Evolutionary conservation across 177 flowering plant species (phyloP), one percentile per base, ranked within the genome.

Genomic region (Telopea speciosissima): DNA sequence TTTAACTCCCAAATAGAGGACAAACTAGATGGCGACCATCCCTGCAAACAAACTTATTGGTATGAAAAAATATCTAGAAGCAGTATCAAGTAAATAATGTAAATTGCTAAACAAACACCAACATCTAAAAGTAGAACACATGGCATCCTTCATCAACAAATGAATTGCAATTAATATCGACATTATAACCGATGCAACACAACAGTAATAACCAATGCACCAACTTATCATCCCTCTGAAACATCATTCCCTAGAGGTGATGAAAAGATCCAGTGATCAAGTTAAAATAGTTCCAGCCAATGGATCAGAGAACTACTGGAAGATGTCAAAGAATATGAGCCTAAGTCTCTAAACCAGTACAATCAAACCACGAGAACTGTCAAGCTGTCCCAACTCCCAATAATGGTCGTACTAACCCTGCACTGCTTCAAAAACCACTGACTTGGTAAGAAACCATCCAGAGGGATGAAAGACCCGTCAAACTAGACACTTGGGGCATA

Each of bases 21-120:
- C n/a, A 74, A 71, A 67, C 75, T 67, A 59, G 70, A 31, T 54
- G 80, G 72, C 23, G 72, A 73, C 85, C 84, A 84, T 45, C 82
- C 80, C 99, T 94, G 91, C 72, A 84, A 61, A 75, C 65, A 76
- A 58, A 60, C 33, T 28, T 7, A 26, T 31, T 26, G 10, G 45
- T 56, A 25, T 31, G 63, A 26, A 40, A 45, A 21, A 62, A 63
- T 28, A 63, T 16, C 40, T 63, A 19, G 8, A 26, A 63, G 24
- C 3, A 2, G 5, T 26, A 63, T 26, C 8, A 63, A 63, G 66
- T 16, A 63, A 63, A 63, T 28, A 63, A 0, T 8, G 31, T 31
- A 0, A 28, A 28, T 26, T 17, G 16, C 16, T 13, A 5, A 17
- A 24, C 25, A 2, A 23, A 62, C 17, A 25, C 33, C 13, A 3